phyloP scores from a whole-genome alignment of 1,139 yeast species.

The Blastobotrys proliferans region DNA sequence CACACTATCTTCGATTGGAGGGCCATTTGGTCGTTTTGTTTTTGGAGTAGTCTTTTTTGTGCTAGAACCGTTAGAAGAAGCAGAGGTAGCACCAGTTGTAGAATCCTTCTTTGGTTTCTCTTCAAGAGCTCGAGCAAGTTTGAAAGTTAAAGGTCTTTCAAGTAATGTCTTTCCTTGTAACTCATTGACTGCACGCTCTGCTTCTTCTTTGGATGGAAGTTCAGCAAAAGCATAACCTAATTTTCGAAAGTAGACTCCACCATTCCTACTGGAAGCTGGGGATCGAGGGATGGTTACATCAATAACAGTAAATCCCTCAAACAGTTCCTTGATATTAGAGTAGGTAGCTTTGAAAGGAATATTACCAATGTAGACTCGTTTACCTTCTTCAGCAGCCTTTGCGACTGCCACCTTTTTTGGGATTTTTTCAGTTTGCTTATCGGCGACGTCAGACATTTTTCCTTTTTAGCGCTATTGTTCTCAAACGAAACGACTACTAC shows the following conservation, averaged over 20 bases:
- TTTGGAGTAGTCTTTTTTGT: not conserved
- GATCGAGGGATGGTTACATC: conserved; percentile 18
- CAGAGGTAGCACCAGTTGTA: not conserved
- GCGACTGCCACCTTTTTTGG: conserved; percentile 5
- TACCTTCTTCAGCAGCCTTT: conserved; percentile 16
- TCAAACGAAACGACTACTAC: too few species aligned
- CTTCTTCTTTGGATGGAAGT: conserved; percentile 48
- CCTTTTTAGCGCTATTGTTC: too few species aligned
- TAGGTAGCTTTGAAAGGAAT: conserved; percentile 30
- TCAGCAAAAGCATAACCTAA: conserved; percentile 67
- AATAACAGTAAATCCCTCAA: conserved; percentile 22
- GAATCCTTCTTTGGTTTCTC: conserved; percentile 14
- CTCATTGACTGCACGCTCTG: conserved; percentile 43
- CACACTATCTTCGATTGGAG: conserved; percentile 41
- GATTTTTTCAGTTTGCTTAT: too few species aligned
- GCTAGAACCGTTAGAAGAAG: not conserved
- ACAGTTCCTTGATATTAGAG: conserved; percentile 27
- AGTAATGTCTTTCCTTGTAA: conserved; percentile 46
- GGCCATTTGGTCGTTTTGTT: conserved; percentile 5
- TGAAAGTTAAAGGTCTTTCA: conserved; percentile 49
- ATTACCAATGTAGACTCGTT: conserved; percentile 33
- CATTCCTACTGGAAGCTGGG: conserved; percentile 16
- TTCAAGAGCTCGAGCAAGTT: conserved; percentile 41
- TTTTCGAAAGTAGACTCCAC: conserved; percentile 32
- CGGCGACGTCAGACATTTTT: too few species aligned